A percentile compares a stretch with the other conserved stretches of the same genome.
These are phyloP conservation scores for Amyloporia xantha DNA, from an alignment of 768 basidiomycete species.

Conservation along the genomic window DNA sequence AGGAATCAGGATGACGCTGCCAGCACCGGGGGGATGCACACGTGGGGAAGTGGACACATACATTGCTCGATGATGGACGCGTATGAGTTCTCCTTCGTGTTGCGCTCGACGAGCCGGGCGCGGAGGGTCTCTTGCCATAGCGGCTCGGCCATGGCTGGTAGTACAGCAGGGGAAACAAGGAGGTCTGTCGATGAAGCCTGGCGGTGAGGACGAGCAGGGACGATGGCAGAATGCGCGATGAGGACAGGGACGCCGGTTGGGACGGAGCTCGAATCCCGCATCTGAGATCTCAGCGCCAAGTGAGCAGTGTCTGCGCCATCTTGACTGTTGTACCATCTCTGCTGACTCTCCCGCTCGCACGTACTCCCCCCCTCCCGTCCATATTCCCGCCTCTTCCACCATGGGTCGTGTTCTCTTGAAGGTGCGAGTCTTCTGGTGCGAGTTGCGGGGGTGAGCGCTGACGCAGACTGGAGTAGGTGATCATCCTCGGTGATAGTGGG, in stretches of 20 bases:
- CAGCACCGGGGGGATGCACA: no score
- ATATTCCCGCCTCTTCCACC: slow-evolving; percentile 12
- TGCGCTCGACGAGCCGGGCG: slow-evolving; percentile 74
- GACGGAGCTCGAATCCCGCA: slow-evolving; percentile 22
- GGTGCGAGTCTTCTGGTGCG: slow-evolving; percentile 34
- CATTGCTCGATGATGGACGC: slow-evolving; percentile 90
- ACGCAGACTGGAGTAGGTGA: slow-evolving; percentile 55
- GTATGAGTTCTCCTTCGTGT: slow-evolving; percentile 74
- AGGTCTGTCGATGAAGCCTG: not conserved
- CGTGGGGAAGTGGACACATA: slow-evolving; percentile 38
- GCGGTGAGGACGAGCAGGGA: not conserved
- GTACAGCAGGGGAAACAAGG: slow-evolving; percentile 3
- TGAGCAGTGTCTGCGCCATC: not conserved
- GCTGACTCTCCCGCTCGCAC: not conserved
- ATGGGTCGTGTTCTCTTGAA: slow-evolving; percentile 89
- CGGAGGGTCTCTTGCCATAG: slow-evolving; percentile 81
- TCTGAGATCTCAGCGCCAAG: slow-evolving; percentile 17
- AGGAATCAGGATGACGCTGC: slow-evolving; percentile 8
- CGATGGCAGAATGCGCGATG: not conserved
- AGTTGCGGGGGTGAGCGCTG: slow-evolving; percentile 1
- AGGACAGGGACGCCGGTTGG: slow-evolving; percentile 9
- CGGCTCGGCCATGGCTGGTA: slow-evolving; percentile 66
- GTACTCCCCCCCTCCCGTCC: slow-evolving; percentile 12
- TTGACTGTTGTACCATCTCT: not conserved
- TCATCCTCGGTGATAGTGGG: slow-evolving; percentile 98